Base-by-base conservation (phyloP, 1,139 yeast species). In the Zhuliangozyma parablackwelliae region DNA sequence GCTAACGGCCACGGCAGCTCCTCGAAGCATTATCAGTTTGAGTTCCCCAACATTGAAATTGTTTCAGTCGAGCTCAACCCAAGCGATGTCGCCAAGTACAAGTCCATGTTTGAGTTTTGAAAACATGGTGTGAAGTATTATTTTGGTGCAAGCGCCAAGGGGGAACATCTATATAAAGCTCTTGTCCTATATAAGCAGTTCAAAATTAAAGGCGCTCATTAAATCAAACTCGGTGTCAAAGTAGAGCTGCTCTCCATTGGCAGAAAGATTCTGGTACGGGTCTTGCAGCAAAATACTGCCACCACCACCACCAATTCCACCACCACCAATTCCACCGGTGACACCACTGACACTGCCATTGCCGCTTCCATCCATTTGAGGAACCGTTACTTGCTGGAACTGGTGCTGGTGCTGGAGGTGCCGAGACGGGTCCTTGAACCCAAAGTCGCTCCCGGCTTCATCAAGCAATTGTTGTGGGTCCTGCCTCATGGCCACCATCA, bases 21-120 rank as follows among this genome's bases (percentile, higher is more conserved):
- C 16, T 16, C 16, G 9, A 26, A 32, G n/a, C 20, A 16, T 3
- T 21, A 4, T 2, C 32, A 35, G 11, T 59, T 59, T 37, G 41
- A 41, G 25, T 61, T 69, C 31, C 72, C 72, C 1, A 55, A 56
- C 16, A 60, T 63, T 12, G 47, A 54, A 6, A 47, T 56, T 6
- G 37, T 55, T 10, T 32, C 37, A 7, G 62, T 52, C 16, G 37
- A 31, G 2, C 47, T 65, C 33, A 59, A 66, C 38, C 41, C 43
- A 12, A 42, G 43, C 3, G 56, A 59, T 45, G 69, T 66, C 13
- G 54, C 54, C 24, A 44, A 49, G 29, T 62, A 49, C 41, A 62
- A 61, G 40, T 36, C 48, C 10, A 40, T 54, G 34, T 65, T 61
- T 42, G 48, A 53, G 25, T 65, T 65, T 42, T 55, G 51, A 23